phyloP scores from a whole-genome alignment of 495 filamentous ascomycete genomes.

The Aspergillus egyptiacus region DNA sequence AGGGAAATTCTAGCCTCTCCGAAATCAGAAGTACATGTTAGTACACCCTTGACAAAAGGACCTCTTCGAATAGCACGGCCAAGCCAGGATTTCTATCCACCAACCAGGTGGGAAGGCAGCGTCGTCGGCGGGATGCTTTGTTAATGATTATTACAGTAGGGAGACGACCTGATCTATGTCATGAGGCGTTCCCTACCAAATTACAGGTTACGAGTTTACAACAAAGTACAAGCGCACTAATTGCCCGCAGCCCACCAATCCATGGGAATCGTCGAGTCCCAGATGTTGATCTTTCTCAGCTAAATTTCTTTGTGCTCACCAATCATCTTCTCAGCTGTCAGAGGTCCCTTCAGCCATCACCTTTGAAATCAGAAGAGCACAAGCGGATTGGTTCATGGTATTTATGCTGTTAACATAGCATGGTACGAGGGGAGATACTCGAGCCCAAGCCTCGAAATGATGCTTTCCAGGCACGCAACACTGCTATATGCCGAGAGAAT shows the following conservation, averaged over 20 bases:
- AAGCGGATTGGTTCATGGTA: constrained; percentile 15
- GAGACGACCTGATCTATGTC: too few relatives aligned
- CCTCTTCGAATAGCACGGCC: constrained; percentile 3
- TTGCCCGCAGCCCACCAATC: constrained; percentile 13
- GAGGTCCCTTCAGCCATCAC: constrained; percentile 7
- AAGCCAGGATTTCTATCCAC: constrained; percentile 14
- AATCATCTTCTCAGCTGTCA: constrained; percentile 15
- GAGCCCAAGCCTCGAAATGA: neutral
- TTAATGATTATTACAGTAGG: too few relatives aligned
- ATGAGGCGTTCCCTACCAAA: neutral
- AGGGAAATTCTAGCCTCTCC: neutral
- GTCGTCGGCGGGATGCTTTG: constrained; percentile 5
- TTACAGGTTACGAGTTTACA: neutral
- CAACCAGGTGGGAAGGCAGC: constrained; percentile 14
- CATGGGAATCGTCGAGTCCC: constrained; percentile 17
- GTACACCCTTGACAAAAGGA: constrained; percentile 7
- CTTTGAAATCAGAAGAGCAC: neutral
- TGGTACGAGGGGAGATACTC: too few relatives aligned
- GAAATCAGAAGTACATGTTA: too few relatives aligned
- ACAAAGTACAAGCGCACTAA: too few relatives aligned
- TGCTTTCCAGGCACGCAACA: too few relatives aligned
- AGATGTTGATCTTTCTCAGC: constrained; percentile 19
- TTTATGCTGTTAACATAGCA: too few relatives aligned
- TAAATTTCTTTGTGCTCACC: constrained; percentile 10
- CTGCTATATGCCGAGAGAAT: too few relatives aligned